These are phyloP conservation scores for Camellia japonica DNA, from an alignment of 148 eudicot genomes.

Conservation along the genomic window DNA sequence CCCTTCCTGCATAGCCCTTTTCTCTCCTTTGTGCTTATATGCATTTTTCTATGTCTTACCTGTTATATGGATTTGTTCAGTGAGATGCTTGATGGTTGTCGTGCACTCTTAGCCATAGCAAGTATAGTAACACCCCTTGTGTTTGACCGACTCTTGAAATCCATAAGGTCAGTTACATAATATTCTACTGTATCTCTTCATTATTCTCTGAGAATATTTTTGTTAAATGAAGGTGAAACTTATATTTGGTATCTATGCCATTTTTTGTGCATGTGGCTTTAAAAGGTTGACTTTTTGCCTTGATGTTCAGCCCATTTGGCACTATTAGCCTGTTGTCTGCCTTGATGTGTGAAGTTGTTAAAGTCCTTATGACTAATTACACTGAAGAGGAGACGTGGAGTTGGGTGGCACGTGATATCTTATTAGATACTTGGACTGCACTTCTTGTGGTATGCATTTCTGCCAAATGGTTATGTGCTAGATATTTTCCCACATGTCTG, in stretches of 20 bases:
- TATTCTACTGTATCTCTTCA: not conserved
- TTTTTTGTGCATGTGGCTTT: not conserved
- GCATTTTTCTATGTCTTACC: conserved; percentile 15
- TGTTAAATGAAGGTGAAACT: conserved; percentile 1
- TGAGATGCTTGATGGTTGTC: conserved; percentile 99
- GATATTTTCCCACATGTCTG: not conserved
- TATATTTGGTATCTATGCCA: not conserved
- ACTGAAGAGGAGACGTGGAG: conserved; percentile 98
- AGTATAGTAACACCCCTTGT: conserved; percentile 66
- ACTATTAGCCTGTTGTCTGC: conserved; percentile 72
- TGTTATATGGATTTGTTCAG: conserved; percentile 34
- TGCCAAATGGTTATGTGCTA: too few relatives aligned
- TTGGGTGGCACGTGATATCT: conserved; percentile 92
- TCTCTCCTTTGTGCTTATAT: conserved; percentile 4
- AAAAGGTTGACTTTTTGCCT: not conserved
- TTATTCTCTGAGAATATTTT: not conserved
- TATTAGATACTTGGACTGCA: conserved; percentile 92
- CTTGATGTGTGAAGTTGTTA: conserved; percentile 83
- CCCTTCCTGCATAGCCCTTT: not conserved
- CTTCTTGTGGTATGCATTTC: conserved; percentile 63
- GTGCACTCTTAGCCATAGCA: conserved; percentile 81
- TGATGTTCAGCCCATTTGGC: conserved; percentile 80
- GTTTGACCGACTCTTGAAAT: conserved; percentile 75
- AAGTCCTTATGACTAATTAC: conserved; percentile 57
- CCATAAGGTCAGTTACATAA: conserved; percentile 61